These are phyloP conservation scores for Paraconiothyrium brasiliense DNA, from an alignment of 2,329 filamentous ascomycete species.

Conservation along the genomic window DNA sequence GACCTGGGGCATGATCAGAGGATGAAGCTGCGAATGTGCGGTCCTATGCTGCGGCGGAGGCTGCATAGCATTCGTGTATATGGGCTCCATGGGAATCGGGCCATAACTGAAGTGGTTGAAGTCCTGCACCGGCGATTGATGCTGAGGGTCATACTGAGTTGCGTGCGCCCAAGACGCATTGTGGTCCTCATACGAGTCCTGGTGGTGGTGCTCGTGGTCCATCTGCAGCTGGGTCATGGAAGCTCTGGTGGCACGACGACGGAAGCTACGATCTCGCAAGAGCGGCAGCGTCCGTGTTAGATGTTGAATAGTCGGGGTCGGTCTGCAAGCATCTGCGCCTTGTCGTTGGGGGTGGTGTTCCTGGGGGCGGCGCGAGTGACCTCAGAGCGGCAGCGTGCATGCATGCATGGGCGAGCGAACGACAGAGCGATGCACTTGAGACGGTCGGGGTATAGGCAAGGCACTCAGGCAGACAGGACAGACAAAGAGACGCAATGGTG, in stretches of 20 bases:
- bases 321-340: conserved; percentile 45
- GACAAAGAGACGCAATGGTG: conserved; percentile 23
- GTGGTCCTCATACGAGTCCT: conserved; percentile 48
- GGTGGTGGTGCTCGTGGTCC: conserved; percentile 49
- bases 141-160: conserved; percentile 42
- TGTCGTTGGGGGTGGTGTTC: conserved; percentile 35
- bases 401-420: conserved; percentile 49
- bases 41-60: conserved; percentile 48
- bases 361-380: conserved; percentile 41
- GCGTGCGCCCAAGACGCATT: conserved; percentile 44
- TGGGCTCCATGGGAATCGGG: conserved; percentile 52
- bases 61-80: conserved; percentile 50
- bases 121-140: conserved; percentile 53
- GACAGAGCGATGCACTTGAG: conserved; percentile 29
- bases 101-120: conserved; percentile 52
- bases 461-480: conserved; percentile 31
- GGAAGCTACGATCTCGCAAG: conserved; percentile 35
- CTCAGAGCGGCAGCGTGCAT: conserved; percentile 47
- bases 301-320: conserved; percentile 34
- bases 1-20: conserved; percentile 52
- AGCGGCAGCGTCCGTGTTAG: conserved; percentile 41
- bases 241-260: conserved; percentile 25
- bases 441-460: conserved; percentile 13
- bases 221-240: conserved; percentile 54
- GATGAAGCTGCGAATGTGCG: conserved; percentile 52